Percentiles rank a stretch among this genome's conserved stretches.
phyloP scores from a whole-genome alignment of 164 flowering plant species.

The Taxillus chinensis region DNA sequence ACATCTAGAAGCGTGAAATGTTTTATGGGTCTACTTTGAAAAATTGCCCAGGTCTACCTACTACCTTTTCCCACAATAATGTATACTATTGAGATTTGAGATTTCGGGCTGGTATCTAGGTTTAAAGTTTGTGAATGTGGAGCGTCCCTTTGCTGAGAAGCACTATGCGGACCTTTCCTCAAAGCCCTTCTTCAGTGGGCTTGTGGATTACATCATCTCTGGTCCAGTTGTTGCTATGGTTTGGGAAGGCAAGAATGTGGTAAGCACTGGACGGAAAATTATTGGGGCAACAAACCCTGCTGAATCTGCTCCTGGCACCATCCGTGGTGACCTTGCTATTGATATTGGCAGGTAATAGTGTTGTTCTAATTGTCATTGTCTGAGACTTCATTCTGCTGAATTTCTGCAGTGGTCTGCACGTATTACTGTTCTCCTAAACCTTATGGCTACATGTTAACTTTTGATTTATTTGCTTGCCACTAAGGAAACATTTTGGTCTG shows the following conservation, averaged over 20 bases:
- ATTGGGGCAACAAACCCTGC: conserved; percentile 94
- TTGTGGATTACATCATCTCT: conserved; percentile 78
- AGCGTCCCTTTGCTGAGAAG: conserved; percentile 76
- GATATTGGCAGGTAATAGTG: conserved; percentile 73
- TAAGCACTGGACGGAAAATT: conserved; percentile 71
- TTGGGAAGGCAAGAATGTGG: conserved; percentile 92
- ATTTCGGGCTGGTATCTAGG: conserved; percentile 26
- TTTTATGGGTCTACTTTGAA: no score
- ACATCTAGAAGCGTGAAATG: no score
- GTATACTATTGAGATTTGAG: neutral
- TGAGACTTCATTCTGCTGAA: no score
- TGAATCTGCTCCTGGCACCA: conserved; percentile 86
- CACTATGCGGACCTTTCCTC: conserved; percentile 77
- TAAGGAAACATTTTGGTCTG: no score
- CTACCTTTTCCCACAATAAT: neutral
- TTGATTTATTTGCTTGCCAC: no score
- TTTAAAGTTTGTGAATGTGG: conserved; percentile 67
- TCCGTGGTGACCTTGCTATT: conserved; percentile 89
- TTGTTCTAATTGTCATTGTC: neutral
- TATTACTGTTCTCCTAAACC: no score
- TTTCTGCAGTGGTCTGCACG: no score
- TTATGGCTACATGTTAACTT: no score
- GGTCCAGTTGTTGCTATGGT: conserved; percentile 96
- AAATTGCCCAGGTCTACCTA: no score
- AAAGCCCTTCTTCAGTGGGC: conserved; percentile 72